Conservation (phyloP, 2,329 filamentous ascomycete species). For the Colletotrichum sp. region DNA sequence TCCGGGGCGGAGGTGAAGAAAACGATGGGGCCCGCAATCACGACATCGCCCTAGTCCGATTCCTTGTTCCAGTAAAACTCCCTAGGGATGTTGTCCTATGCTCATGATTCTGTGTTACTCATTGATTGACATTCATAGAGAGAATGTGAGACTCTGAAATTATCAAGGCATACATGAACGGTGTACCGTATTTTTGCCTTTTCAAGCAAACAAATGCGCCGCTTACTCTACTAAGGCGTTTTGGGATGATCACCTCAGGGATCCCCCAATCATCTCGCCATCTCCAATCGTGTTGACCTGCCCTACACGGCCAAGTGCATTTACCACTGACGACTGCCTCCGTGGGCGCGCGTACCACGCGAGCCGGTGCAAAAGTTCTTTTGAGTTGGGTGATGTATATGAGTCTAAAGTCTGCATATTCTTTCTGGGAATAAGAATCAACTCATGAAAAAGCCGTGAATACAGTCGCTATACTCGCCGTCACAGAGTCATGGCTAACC, state of each 20-base stretch:
- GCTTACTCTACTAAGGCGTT: not conserved
- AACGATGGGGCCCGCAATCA: not conserved
- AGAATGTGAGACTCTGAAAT: not conserved
- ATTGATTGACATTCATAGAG: not conserved
- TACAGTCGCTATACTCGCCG: not conserved
- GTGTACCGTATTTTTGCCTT: not conserved
- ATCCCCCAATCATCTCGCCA: not conserved
- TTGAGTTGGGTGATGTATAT: not conserved
- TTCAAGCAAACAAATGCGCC: not conserved
- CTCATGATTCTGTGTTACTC: no score
- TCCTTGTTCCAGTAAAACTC: not conserved
- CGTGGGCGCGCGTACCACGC: not conserved
- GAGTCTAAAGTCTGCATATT: not conserved
- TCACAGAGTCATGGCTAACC: not conserved
- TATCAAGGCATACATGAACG: not conserved
- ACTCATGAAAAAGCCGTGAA: not conserved
- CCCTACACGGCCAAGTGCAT: not conserved
- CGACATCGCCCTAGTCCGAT: not conserved
- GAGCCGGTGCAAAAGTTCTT: not conserved
- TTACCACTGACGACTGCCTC: not conserved
- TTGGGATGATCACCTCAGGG: not conserved
- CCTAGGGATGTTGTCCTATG: no score
- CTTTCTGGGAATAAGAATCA: not conserved
- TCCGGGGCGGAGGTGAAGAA: not conserved
- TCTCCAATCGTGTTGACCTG: not conserved